Conservation (phyloP, 2,329 filamentous ascomycete species). For the Magnaporthales sp. region DNA sequence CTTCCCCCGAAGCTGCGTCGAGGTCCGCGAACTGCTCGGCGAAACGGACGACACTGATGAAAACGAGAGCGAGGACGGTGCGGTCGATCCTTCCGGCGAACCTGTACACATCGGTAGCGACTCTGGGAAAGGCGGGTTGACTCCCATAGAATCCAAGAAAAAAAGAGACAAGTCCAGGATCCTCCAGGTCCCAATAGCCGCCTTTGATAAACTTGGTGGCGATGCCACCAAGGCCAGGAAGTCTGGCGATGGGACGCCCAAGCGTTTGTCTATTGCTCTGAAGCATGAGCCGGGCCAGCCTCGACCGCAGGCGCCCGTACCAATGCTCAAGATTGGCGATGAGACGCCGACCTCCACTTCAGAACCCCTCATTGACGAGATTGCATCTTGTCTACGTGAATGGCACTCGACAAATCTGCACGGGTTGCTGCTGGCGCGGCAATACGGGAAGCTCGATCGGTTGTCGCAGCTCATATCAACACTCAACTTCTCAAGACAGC, state of each 20-base stretch:
- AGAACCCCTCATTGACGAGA: conserved; percentile 93
- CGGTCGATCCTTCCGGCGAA: conserved; percentile 20
- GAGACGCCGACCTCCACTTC: conserved; percentile 84
- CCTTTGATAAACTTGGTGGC: conserved; percentile 17
- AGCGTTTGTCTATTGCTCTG: conserved; percentile 36
- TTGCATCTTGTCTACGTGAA: conserved; percentile 90
- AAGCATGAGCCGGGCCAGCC: conserved; percentile 57
- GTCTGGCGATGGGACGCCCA: conserved; percentile 8
- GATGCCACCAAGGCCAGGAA: background rate
- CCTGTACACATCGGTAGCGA: conserved; percentile 32
- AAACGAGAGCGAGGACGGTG: conserved; percentile 28
- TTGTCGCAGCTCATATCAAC: conserved; percentile 72
- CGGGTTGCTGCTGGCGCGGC: conserved; percentile 73
- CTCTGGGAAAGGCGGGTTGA: conserved; percentile 46
- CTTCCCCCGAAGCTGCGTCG: conserved; percentile 89
- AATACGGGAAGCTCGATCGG: conserved; percentile 73
- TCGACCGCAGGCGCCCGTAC: conserved; percentile 84
- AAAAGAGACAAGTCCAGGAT: conserved; percentile 22
- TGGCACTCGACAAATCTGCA: conserved; percentile 98
- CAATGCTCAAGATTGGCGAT: conserved; percentile 95
- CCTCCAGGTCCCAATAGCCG: conserved; percentile 12
- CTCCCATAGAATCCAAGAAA: conserved; percentile 24
- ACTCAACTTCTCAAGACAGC: conserved; percentile 78
- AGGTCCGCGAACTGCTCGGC: conserved; percentile 85
- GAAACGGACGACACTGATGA: conserved; percentile 52